Conservation (phyloP, 345 rosid species). For the Populus tremula region DNA sequence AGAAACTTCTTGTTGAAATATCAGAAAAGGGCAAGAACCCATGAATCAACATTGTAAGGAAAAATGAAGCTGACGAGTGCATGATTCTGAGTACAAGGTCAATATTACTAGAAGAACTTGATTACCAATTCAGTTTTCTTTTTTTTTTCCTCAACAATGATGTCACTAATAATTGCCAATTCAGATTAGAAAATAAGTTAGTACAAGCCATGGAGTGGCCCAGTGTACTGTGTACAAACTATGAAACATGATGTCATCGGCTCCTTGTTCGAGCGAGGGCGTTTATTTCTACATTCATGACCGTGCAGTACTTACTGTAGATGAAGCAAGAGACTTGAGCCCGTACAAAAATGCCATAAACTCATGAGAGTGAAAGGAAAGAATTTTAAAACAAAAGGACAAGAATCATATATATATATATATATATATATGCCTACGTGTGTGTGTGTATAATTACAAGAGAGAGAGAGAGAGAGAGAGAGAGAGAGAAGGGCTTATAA, state of each 20-base stretch:
- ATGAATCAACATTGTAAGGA: background rate
- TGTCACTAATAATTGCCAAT: background rate
- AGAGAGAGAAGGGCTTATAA: too few species aligned
- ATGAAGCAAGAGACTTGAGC: background rate
- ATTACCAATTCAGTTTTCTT: background rate
- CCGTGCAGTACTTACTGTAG: background rate
- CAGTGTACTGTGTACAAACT: background rate
- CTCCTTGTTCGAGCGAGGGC: slow-evolving; percentile 5
- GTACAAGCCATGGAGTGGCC: background rate
- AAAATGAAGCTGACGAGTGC: background rate
- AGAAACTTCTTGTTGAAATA: background rate
- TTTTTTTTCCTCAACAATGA: background rate
- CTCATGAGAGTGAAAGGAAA: background rate
- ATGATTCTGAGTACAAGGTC: background rate
- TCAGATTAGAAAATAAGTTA: background rate
- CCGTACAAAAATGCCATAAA: slow-evolving; percentile 12
- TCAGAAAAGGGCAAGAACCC: background rate
- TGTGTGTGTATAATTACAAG: too few species aligned
- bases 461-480: too few species aligned
- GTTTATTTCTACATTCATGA: slow-evolving; percentile 7
- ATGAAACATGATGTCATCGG: background rate
- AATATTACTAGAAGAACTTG: background rate
- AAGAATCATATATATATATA: background rate
- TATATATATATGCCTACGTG: too few species aligned
- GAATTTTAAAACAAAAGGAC: background rate